Percentiles rank a stretch among this genome's conserved stretches.
phyloP scores from a whole-genome alignment of 2,329 filamentous ascomycete species.

The Epichloe gansuensis region DNA sequence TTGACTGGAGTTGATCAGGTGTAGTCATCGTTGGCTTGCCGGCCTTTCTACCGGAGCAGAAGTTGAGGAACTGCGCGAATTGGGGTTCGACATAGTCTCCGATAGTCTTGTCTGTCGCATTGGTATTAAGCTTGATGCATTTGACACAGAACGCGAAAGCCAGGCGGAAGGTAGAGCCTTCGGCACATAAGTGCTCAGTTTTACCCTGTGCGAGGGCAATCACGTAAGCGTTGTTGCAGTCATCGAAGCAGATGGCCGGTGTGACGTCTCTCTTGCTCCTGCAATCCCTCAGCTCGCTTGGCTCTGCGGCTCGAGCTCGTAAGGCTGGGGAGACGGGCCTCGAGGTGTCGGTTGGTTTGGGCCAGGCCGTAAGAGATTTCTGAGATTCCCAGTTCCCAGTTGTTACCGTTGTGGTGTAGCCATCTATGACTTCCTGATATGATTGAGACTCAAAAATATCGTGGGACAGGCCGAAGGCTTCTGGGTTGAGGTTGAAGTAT shows the following conservation, averaged over 20 bases:
- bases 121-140: constrained; percentile 25
- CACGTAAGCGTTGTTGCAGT: constrained; percentile 41
- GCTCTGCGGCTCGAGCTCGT: not conserved
- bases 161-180: constrained; percentile 27
- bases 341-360: not conserved
- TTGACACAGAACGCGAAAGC: constrained; percentile 24
- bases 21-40: constrained; percentile 8
- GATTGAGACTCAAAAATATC: constrained; percentile 43
- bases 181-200: constrained; percentile 29
- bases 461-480: constrained; percentile 48
- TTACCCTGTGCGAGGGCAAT: constrained; percentile 38
- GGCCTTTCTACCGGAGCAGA: constrained; percentile 24
- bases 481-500: constrained; percentile 53
- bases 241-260: constrained; percentile 36
- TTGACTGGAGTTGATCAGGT: constrained; percentile 11
- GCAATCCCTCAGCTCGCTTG: constrained; percentile 6
- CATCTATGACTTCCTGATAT: constrained; percentile 22
- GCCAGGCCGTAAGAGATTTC: constrained; percentile 27
- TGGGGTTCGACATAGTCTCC: constrained; percentile 22
- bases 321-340: not conserved
- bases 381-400: constrained; percentile 46
- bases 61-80: constrained; percentile 33
- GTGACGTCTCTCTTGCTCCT: constrained; percentile 26
- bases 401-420: constrained; percentile 29
- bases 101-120: constrained; percentile 14